phyloP scores from a whole-genome alignment of 2,329 filamentous ascomycete genomes.

The Ascochyta clinopodiicola region DNA sequence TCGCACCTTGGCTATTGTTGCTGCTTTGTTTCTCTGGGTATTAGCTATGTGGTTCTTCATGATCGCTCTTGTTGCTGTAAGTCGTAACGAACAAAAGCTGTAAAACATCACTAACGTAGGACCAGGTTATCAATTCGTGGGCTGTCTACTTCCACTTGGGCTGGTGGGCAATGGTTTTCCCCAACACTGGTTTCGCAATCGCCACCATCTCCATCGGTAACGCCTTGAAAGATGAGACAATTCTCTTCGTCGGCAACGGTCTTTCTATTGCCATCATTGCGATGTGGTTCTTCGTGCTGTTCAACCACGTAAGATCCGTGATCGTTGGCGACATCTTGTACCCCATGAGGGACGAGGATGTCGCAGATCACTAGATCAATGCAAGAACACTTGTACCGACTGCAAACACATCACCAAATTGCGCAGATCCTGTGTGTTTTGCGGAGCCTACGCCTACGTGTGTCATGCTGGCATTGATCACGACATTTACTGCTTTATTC shows the following conservation, averaged over 20 bases:
- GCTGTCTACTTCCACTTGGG: constrained; percentile 64
- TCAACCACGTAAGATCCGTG: constrained; percentile 60
- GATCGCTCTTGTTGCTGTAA: constrained; percentile 50
- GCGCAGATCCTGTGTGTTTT: not conserved
- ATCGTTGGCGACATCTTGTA: constrained; percentile 61
- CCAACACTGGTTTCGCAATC: constrained; percentile 52
- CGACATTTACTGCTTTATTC: not conserved
- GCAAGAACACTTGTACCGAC: not conserved
- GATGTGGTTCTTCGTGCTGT: constrained; percentile 63
- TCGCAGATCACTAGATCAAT: constrained; percentile 42
- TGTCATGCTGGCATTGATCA: not conserved
- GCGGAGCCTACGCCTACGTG: not conserved
- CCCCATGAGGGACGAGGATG: constrained; percentile 66
- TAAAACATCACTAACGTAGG: constrained; percentile 13
- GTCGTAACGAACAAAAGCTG: constrained; percentile 9
- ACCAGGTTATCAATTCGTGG: constrained; percentile 40
- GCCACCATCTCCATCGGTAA: constrained; percentile 52
- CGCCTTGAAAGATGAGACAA: constrained; percentile 42
- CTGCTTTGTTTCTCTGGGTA: constrained; percentile 69
- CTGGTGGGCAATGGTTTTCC: constrained; percentile 66
- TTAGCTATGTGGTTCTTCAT: constrained; percentile 64
- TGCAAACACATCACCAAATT: constrained; percentile 2
- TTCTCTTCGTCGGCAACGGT: constrained; percentile 51
- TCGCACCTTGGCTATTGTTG: constrained; percentile 55
- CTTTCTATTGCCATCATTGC: constrained; percentile 60